Percentiles rank a stretch among this genome's conserved stretches.
Conservation (phyloP, 345 rosid genomes). For the Dimocarpus longan region DNA sequence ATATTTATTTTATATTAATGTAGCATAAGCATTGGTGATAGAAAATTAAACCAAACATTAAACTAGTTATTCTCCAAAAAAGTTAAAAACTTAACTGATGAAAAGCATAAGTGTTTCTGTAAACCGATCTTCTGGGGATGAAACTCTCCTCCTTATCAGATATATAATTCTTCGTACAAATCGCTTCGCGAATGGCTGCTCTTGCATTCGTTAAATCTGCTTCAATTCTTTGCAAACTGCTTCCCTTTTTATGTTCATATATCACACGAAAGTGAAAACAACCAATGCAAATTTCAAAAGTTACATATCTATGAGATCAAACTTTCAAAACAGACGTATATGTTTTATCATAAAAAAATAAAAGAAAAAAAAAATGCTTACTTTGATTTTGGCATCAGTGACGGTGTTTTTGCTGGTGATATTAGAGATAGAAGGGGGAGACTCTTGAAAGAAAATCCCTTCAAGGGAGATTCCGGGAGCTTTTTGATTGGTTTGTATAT, state of each 20-base stretch:
- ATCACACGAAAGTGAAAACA: background rate
- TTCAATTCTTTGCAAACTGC: conserved; percentile 36
- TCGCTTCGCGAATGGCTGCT: conserved; percentile 47
- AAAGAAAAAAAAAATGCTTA: background rate
- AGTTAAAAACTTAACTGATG: conserved; percentile 50
- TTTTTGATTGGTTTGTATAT: background rate
- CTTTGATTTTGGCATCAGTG: background rate
- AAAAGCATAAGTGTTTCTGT: conserved; percentile 60
- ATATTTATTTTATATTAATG: background rate
- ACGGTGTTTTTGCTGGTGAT: background rate
- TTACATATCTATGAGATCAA: too few relatives aligned
- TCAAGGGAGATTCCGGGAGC: background rate
- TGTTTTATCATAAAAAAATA: background rate
- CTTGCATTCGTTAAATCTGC: conserved; percentile 49
- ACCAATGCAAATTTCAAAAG: too few relatives aligned
- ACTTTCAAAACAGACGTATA: background rate
- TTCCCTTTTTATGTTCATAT: conserved; percentile 19
- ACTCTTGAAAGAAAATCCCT: background rate
- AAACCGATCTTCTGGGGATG: conserved; percentile 52
- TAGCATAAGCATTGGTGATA: background rate
- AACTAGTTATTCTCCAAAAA: background rate
- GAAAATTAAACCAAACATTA: background rate
- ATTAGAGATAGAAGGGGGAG: background rate
- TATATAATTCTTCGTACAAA: conserved; percentile 33
- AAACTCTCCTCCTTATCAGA: conserved; percentile 38